Percentiles rank a stretch among this genome's conserved stretches.
These are phyloP conservation scores for Stevia rebaudiana DNA, from an alignment of 140 eudicot species.

Conservation along the genomic window DNA sequence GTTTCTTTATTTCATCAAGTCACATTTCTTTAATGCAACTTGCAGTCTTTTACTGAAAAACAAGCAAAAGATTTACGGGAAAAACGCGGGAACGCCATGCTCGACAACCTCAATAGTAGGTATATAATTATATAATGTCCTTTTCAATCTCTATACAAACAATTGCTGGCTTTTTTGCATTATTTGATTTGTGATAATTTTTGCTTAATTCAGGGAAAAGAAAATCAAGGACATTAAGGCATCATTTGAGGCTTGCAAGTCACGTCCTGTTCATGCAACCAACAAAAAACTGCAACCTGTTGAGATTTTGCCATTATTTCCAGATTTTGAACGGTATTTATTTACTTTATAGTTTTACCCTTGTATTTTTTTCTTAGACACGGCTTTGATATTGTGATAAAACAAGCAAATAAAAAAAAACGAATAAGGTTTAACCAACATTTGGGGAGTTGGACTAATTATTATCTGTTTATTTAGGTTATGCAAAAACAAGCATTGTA, in stretches of 20 bases:
- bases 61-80: constrained; percentile 88
- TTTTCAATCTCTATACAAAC: constrained; percentile 2
- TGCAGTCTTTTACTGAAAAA: constrained; percentile 75
- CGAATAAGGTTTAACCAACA: background rate
- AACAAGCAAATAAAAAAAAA: background rate
- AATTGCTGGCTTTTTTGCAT: background rate
- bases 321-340: constrained; percentile 80
- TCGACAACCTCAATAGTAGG: constrained; percentile 70
- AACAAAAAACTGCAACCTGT: constrained; percentile 60
- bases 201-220: constrained; percentile 55
- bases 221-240: constrained; percentile 71
- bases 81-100: constrained; percentile 38
- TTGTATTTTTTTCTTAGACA: background rate
- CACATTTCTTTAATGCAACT: background rate
- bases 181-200: background rate
- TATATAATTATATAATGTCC: constrained; percentile 21
- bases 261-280: constrained; percentile 78
- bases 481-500: background rate
- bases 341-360: background rate
- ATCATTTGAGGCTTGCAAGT: constrained; percentile 86
- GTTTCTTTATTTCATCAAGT: constrained; percentile 12
- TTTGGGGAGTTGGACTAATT: background rate
- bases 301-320: constrained; percentile 72
- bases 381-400: background rate
- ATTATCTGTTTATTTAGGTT: background rate